Percentiles rank a stretch among this genome's conserved stretches.
Evolutionary conservation across 148 eudicot genomes (phyloP).

Genomic region (Arbutus unedo): DNA sequence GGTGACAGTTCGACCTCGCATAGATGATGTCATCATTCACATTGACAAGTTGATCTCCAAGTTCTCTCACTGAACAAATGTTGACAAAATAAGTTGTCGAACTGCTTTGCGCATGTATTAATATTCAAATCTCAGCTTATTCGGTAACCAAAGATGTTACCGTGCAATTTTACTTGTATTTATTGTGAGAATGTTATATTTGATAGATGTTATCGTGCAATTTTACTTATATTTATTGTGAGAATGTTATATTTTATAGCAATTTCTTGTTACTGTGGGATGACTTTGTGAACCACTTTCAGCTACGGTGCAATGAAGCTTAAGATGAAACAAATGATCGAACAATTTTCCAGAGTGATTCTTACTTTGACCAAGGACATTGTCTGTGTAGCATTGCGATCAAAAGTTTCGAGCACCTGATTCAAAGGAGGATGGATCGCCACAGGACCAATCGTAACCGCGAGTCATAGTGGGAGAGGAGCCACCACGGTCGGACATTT

Average conservation of each 20-base stretch:
- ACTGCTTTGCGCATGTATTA: background rate
- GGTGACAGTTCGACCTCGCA: slow-evolving; percentile 84
- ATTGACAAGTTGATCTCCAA: slow-evolving; percentile 87
- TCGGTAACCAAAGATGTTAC: background rate
- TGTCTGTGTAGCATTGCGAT: background rate
- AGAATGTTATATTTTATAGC: slow-evolving; percentile 1
- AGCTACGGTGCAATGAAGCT: background rate
- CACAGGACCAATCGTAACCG: no score
- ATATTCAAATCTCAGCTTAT: slow-evolving; percentile 9
- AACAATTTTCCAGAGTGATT: background rate
- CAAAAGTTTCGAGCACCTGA: background rate
- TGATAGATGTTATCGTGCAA: background rate
- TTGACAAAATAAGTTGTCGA: background rate
- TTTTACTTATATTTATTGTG: slow-evolving; percentile 10
- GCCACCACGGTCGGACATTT: no score
- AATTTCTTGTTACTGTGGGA: background rate
- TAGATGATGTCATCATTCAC: slow-evolving; percentile 85
- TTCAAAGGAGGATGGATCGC: no score
- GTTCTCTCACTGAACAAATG: slow-evolving; percentile 47
- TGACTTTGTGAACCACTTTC: background rate
- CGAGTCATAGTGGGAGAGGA: no score
- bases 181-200: slow-evolving; percentile 7
- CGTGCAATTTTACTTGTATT: slow-evolving; percentile 7
- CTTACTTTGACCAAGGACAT: background rate
- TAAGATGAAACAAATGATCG: background rate